Conservation (phyloP, 2,329 filamentous ascomycete genomes). For the Hymenoscyphus occultus region DNA sequence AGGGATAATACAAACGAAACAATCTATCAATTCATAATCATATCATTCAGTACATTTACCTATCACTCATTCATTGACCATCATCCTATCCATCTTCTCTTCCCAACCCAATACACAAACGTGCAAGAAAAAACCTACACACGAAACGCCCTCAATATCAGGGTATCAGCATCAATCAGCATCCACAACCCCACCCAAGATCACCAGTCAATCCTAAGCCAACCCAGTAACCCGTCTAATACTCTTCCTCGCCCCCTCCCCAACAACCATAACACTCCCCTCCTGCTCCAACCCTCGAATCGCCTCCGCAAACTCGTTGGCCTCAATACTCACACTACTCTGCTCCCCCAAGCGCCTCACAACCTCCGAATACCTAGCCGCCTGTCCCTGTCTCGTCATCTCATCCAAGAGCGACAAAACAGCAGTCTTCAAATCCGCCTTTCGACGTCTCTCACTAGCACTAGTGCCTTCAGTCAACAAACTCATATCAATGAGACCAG, state of each 20-base stretch:
- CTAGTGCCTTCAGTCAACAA: constrained; percentile 92
- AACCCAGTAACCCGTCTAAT: constrained; percentile 71
- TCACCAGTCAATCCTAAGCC: constrained; percentile 30
- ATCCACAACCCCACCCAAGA: background rate
- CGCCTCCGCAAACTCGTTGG: constrained; percentile 77
- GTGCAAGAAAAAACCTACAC: no score
- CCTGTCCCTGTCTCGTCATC: constrained; percentile 64
- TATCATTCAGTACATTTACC: no score
- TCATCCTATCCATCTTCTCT: no score
- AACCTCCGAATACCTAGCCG: constrained; percentile 76
- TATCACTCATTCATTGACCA: no score
- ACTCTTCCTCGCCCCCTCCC: constrained; percentile 79
- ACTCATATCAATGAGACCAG: constrained; percentile 94
- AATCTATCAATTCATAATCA: no score
- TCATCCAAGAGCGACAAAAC: constrained; percentile 76
- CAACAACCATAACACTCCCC: constrained; percentile 73
- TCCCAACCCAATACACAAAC: no score
- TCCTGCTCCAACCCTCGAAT: constrained; percentile 80
- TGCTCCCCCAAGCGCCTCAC: constrained; percentile 69
- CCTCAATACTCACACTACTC: constrained; percentile 68
- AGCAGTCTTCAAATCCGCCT: constrained; percentile 79
- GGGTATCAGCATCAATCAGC: constrained; percentile 8
- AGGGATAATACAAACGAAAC: no score
- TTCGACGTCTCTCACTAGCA: constrained; percentile 77
- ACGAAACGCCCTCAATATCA: no score